A percentile compares a stretch with the other conserved stretches of the same genome.
Conservation (phyloP, 768 basidiomycete genomes). For the Lentinus tigrinus region DNA sequence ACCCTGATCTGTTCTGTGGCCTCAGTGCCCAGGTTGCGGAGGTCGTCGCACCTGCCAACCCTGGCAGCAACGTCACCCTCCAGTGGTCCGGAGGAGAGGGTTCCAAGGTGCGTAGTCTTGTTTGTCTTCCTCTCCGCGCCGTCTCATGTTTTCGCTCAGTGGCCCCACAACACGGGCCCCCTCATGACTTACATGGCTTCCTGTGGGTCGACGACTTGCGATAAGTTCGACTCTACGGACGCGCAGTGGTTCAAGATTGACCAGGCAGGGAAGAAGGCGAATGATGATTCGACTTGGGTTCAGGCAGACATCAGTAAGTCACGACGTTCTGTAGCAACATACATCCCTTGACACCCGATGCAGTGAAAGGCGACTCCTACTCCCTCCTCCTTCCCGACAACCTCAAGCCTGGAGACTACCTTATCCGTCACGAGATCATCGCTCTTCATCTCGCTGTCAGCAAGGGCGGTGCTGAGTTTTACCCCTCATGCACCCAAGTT, state of each 20-base stretch:
- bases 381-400: constrained; percentile 37
- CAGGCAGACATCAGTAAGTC: constrained; percentile 26
- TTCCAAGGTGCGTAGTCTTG: constrained; percentile 29
- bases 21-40: constrained; percentile 47
- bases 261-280: constrained; percentile 25
- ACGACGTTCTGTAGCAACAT: too few relatives aligned
- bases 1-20: constrained; percentile 62
- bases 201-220: constrained; percentile 57
- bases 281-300: constrained; percentile 23
- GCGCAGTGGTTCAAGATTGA: constrained; percentile 72
- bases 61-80: constrained; percentile 55
- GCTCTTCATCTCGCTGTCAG: constrained; percentile 65
- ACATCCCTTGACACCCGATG: too few relatives aligned
- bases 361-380: constrained; percentile 27
- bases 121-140: not conserved
- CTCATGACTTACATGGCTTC: constrained; percentile 72
- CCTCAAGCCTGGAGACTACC: constrained; percentile 68
- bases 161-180: constrained; percentile 62
- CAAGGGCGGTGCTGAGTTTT: constrained; percentile 74
- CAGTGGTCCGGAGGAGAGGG: constrained; percentile 50
- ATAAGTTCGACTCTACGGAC: constrained; percentile 52
- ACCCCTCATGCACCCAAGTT: constrained; percentile 66
- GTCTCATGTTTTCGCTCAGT: constrained; percentile 24
- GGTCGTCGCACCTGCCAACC: constrained; percentile 53
- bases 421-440: constrained; percentile 80